Evolutionary conservation across 352 stramenopile species (phyloP), one percentile per base, ranked within the genome.

Genomic region (Globisporangium cederbergense): DNA sequence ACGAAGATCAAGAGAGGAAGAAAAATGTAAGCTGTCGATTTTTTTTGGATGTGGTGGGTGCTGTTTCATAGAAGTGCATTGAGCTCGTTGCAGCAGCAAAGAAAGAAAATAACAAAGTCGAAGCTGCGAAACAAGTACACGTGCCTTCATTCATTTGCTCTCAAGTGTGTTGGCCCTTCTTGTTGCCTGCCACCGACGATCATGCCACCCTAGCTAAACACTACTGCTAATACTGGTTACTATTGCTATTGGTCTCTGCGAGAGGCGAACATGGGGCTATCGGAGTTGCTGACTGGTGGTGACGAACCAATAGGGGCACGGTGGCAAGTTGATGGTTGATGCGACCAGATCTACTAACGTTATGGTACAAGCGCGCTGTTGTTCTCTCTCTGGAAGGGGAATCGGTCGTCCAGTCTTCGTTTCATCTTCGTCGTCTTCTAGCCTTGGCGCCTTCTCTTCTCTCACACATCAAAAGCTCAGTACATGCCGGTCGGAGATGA

Each of bases 401-500:
- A 8, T 54, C 22, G 22, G 49, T 54, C 22, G 22, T 34, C 47
- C 22, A 55, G 49, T 22, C 25, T 36, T 38, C 50, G 40, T 16
- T 42, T 42, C 36, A 4, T 42, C 36, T 22, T 40, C n/a, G 61
- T 30, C 32, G 11, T 54, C n/a, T 14, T 18, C 34, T 28, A 28
- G 22, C 25, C 28, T 13, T 40, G 18, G 22, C 38, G 46, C 40
- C 25, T 22, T 58, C 13, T 55, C 25, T 9, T 14, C 4, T 40
- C 25, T 40, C 7, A 14, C n/a, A 55, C 5, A 34, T 13, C 14
- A 42, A 57, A 42, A 42, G 9, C 34, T 79, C 65, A 86, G 71
- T 81, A 90, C 74, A 90, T 91, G 42, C 68, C 70, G 40, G 77
- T 83, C 10, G 84, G 86, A 9, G 73, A 86, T 50, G 79, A 89